Base-by-base conservation (phyloP, 2,329 filamentous ascomycete genomes). In the Lomentospora prolificans region DNA sequence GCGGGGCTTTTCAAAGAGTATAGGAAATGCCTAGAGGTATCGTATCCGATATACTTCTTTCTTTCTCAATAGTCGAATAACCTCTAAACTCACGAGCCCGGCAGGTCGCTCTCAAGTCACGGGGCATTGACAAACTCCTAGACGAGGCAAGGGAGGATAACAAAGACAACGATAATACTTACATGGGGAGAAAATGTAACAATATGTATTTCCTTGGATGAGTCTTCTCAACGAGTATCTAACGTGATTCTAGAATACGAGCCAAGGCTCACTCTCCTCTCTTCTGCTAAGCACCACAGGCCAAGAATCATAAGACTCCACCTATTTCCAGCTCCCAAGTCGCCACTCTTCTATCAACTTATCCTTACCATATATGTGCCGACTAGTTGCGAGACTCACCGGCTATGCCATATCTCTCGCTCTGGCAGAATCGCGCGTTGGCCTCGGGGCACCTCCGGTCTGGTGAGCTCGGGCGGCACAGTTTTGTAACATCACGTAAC, bases 121-220 rank as follows among this genome's bases (percentile, higher is more conserved):
- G 87, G 64, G 94, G 94, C 57, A 95, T 99, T 66, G 90, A 97
- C 70, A 89, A 87, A 64, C 88, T 97, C 77, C 75, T 99, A 9
- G 89, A 91, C 6, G 94, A 97, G 64, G 92, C 92, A 17, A 80
- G 91, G 58, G 90, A 94, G 62, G 89, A 91, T 65, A 91, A 89
- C 64, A 89, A 84, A 64, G 94, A 97, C 62, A 94, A 89, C 60
- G 92, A 97, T 67, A 75, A 51, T 31, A 69, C 70, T 39, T 64
- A 74, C 19, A 66, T 75, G 57, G 68, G 68, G n/a, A 66, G 70
- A 33, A 75, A 72, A 62, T 74, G 71, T 74, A 61, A 64, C 39
- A 8, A 12, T 44, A 14, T 48, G 33, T 19, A 25, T 3, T 22
- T 3, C 5, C 8, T 25, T 19, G 17, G 6, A 9, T 22, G 9